Evolutionary conservation across 352 stramenopile species (phyloP).

Genomic region (Albugo candida): DNA sequence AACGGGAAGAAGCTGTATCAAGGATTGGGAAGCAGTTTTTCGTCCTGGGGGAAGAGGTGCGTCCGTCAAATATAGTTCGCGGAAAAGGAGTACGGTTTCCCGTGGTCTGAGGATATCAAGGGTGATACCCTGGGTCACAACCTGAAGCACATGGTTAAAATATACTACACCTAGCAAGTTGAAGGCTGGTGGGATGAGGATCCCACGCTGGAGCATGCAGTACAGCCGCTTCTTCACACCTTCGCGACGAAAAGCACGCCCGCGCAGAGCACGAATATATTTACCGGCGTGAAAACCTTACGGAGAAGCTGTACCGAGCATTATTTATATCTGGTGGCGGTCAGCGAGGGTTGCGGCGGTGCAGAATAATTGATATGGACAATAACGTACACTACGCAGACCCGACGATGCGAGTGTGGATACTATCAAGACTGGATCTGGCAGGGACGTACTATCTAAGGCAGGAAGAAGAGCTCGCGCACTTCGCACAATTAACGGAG

Average conservation of each 20-base stretch:
- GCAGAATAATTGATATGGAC: slow-evolving; percentile 4
- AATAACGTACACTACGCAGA: slow-evolving; percentile 8
- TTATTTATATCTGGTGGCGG: slow-evolving; percentile 5
- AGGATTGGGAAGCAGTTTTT: slow-evolving; percentile 1
- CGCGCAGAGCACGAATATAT: slow-evolving; percentile 8
- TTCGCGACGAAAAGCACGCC: slow-evolving; percentile 5
- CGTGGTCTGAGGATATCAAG: slow-evolving; percentile 3
- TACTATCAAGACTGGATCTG: slow-evolving; percentile 1
- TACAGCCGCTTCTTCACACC: slow-evolving; percentile 3
- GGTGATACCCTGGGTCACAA: slow-evolving; percentile 2
- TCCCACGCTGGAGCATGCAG: background rate
- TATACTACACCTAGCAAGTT: slow-evolving; percentile 7
- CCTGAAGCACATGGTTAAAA: slow-evolving; percentile 1
- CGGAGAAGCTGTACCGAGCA: slow-evolving; percentile 9
- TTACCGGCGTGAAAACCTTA: slow-evolving; percentile 4
- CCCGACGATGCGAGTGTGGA: slow-evolving; percentile 1
- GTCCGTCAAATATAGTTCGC: slow-evolving; percentile 1
- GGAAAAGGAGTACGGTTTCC: background rate
- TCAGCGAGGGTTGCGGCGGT: slow-evolving; percentile 4
- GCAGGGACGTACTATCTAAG: background rate
- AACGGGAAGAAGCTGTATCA: slow-evolving; percentile 11
- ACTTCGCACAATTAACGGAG: slow-evolving; percentile 1
- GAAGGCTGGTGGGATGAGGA: slow-evolving; percentile 5
- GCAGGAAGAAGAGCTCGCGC: slow-evolving; percentile 4
- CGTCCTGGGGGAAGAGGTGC: slow-evolving; percentile 1